Base-by-base conservation (phyloP, 2,329 filamentous ascomycete genomes). In the Ophiocordyceps robertsii region DNA sequence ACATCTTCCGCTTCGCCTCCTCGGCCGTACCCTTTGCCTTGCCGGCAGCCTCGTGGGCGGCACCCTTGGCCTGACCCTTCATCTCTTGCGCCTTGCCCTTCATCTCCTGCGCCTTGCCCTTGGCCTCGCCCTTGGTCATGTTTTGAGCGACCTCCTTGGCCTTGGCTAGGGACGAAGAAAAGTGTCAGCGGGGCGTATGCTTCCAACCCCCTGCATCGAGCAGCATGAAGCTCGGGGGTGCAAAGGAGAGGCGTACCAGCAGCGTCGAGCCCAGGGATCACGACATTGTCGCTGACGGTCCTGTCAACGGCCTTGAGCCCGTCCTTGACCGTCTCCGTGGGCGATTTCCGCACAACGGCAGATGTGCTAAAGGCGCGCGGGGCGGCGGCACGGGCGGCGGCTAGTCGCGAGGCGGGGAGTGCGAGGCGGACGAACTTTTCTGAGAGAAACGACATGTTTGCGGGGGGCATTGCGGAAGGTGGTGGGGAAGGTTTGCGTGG, bases 191-290 rank as follows among this genome's bases (percentile, higher is more conserved):
- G 9, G 9, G 7, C 24, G 24, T 4, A 4, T 19, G 19, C 19
- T 19, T 4, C 4, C 19, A 19, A 4, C 19, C 19, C n/a, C 19
- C 19, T 3, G 19, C 19, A 19, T 4, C 19, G 19, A 19, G 19
- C 19, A 19, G 19, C 19, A 4, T 4, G 19, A 19, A 19, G 19
- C 19, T 19, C 19, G 19, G 24, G n/a, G 3, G 11, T n/a, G 14
- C 9, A 9, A 10, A 12, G 14, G 31, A 17, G 32, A 19, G 24
- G 65, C 71, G 45, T 65, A 80, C 78, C 58, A 39, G 71, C 70
- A 38, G 66, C 62, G 50, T 82, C 67, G 54, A 82, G 77, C 14
- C 74, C 75, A 33, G 75, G 74, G 21, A 80, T 72, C 27, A 80
- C 72, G 16, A 82, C 55, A 55, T 77, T 80, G 55, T 77, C 71